Evolutionary conservation across 768 basidiomycete genomes (phyloP).

Genomic region (Rubroboletus satanas): DNA sequence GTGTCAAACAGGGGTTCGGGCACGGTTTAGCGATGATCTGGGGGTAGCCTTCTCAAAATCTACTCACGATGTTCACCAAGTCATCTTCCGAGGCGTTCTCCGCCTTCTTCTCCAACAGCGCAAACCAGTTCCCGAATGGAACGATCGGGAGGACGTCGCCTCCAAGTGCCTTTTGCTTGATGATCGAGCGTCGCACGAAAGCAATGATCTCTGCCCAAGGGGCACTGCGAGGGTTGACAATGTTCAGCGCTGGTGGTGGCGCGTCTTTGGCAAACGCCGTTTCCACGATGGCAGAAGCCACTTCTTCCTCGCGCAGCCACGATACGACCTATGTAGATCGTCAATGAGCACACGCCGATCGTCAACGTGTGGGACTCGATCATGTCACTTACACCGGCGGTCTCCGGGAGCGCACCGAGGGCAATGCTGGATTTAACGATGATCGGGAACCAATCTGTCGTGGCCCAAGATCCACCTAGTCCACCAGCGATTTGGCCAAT

Average conservation of each 20-base stretch:
- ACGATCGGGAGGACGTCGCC: constrained; percentile 27
- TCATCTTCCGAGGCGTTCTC: constrained; percentile 24
- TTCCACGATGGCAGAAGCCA: constrained; percentile 33
- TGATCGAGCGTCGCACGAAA: constrained; percentile 18
- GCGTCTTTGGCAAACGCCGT: constrained; percentile 17
- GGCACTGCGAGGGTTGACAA: constrained; percentile 38
- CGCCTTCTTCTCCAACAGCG: constrained; percentile 20
- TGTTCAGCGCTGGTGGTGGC: constrained; percentile 29
- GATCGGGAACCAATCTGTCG: constrained; percentile 46
- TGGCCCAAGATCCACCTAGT: constrained; percentile 39
- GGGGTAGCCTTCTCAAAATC: not conserved
- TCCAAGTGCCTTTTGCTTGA: constrained; percentile 4
- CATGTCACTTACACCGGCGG: constrained; percentile 30
- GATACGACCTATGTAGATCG: constrained; percentile 34
- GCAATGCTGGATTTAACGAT: constrained; percentile 35
- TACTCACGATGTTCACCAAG: constrained; percentile 31
- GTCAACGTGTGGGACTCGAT: too few species aligned
- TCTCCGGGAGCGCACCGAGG: constrained; percentile 28
- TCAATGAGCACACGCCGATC: not conserved
- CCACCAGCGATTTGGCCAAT: constrained; percentile 47
- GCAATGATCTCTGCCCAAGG: constrained; percentile 32
- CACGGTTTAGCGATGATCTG: not conserved
- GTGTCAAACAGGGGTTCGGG: not conserved
- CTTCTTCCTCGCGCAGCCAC: constrained; percentile 43
- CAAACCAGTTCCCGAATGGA: constrained; percentile 36